Percentiles rank a stretch among this genome's conserved stretches.
phyloP scores from a whole-genome alignment of 306 rosid genomes.

The Malus sieversii region DNA sequence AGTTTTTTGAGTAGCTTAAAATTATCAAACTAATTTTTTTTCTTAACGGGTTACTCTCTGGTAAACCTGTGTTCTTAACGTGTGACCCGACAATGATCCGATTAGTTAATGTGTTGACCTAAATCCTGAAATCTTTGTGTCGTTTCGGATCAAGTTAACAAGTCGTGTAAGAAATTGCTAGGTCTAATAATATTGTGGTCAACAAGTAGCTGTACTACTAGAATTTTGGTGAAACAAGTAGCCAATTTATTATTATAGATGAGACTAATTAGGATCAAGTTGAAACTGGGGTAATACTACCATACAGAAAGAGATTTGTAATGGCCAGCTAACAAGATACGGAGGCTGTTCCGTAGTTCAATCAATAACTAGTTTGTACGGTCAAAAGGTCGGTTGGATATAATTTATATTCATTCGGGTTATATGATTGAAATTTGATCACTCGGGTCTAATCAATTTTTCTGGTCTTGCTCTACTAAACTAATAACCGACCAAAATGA shows the following conservation, averaged over 20 bases:
- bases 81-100: too few relatives aligned
- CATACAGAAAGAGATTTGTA: background rate
- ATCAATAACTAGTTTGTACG: background rate
- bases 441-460: background rate
- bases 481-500: conserved; percentile 7
- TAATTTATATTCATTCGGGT: too few relatives aligned
- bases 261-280: background rate
- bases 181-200: too few relatives aligned
- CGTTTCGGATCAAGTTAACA: too few relatives aligned
- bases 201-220: too few relatives aligned
- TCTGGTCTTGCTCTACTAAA: background rate
- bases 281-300: background rate
- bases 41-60: too few relatives aligned
- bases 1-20: too few relatives aligned
- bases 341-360: background rate
- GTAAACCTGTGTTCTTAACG: too few relatives aligned
- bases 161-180: too few relatives aligned
- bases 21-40: too few relatives aligned
- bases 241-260: background rate
- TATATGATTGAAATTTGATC: background rate
- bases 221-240: background rate
- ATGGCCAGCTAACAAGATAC: background rate
- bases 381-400: background rate
- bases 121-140: too few relatives aligned
- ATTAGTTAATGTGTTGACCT: too few relatives aligned